phyloP scores from a whole-genome alignment of 2,329 filamentous ascomycete genomes.

The Aureobasidium melanogenum region DNA sequence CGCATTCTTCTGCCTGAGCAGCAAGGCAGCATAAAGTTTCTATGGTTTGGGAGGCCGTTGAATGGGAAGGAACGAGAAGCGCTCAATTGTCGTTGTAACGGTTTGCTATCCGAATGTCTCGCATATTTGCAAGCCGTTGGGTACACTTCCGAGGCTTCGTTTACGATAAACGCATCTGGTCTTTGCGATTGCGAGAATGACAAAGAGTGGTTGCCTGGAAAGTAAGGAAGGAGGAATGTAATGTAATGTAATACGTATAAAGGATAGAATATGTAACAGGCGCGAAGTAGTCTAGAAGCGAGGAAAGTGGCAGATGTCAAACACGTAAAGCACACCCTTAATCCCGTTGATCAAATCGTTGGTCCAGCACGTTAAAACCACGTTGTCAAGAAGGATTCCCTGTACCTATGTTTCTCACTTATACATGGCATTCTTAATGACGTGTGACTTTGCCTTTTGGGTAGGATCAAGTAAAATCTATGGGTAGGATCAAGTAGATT shows the following conservation, averaged over 20 bases:
- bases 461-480: neutral
- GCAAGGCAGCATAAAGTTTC: neutral
- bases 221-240: neutral
- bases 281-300: neutral
- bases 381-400: neutral
- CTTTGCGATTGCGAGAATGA: neutral
- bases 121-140: neutral
- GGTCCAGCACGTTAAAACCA: neutral
- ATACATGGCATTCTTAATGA: neutral
- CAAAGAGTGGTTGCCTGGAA: neutral
- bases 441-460: neutral
- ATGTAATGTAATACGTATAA: neutral
- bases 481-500: neutral
- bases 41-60: neutral
- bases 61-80: neutral
- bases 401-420: neutral
- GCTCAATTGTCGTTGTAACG: neutral
- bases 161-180: neutral
- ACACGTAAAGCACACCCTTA: neutral
- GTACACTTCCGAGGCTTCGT: too few relatives aligned
- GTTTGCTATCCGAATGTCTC: neutral
- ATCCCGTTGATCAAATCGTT: neutral
- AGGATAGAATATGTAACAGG: neutral
- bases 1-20: neutral
- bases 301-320: neutral